Evolutionary conservation across 805 yeast genomes (phyloP).

Genomic region (Naumovozyma dairenensis): DNA sequence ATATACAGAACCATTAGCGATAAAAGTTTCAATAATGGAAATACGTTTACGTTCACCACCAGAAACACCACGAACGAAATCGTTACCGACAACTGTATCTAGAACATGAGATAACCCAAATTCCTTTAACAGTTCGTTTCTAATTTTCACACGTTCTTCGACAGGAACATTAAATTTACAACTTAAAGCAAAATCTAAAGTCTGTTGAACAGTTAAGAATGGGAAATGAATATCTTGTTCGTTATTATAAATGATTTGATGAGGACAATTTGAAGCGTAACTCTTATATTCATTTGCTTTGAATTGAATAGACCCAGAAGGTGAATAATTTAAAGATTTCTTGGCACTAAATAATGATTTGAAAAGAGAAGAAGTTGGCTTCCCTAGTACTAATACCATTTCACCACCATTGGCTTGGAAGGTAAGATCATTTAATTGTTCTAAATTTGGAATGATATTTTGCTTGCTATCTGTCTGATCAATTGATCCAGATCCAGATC

Average conservation of each 20-base stretch:
- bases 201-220: constrained; percentile 44
- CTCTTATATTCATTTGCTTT: constrained; percentile 16
- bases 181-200: constrained; percentile 45
- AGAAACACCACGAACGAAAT: constrained; percentile 52
- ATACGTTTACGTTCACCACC: constrained; percentile 64
- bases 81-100: constrained; percentile 54
- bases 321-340: constrained; percentile 12
- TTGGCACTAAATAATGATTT: constrained; percentile 18
- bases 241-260: constrained; percentile 33
- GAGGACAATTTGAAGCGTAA: constrained; percentile 18
- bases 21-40: constrained; percentile 49
- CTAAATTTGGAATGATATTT: neutral
- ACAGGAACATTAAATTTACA: constrained; percentile 29
- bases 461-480: constrained; percentile 1
- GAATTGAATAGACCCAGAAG: constrained; percentile 17
- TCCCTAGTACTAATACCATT: constrained; percentile 21
- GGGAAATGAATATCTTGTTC: constrained; percentile 53
- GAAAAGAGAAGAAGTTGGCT: constrained; percentile 19
- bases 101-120: constrained; percentile 43
- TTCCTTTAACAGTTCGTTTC: constrained; percentile 25
- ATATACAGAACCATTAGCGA: constrained; percentile 37
- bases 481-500: constrained; percentile 1
- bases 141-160: constrained; percentile 19
- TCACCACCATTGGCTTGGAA: constrained; percentile 21
- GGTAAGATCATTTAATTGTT: constrained; percentile 12